Evolutionary conservation across 257 asterid species (phyloP), one percentile per base, ranked within the genome.

Genomic region (Nicotiana tomentosiformis): DNA sequence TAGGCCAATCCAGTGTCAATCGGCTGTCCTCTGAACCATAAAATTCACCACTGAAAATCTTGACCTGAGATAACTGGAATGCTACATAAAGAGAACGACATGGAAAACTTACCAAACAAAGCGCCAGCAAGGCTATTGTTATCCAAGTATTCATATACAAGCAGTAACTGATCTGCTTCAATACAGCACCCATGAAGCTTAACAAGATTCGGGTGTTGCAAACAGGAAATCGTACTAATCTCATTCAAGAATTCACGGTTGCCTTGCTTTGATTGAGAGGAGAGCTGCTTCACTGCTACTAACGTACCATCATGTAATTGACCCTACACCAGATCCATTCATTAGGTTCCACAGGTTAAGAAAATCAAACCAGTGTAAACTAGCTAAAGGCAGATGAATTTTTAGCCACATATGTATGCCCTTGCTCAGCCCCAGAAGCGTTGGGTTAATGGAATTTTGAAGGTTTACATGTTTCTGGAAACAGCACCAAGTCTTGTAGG

Each of bases 251-350:
- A 94, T 82, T 93, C 98, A 51, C 96, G 93, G 86, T 91, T 90
- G 61, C 98, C 98, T 89, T 95, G 98, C 84, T 89, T 91, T 69
- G 98, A 95, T 88, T 86, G 86, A 67, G 98, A 89, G 70, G 98
- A 95, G 82, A 95, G 94, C 85, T 93, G 96, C 90, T 95, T 95
- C 82, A 95, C 98, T 26, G 98, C 98, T 82, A 92, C 90, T 43
- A 87, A 85, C 16, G 96, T 95, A 68, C 98, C 95, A 81, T 95
- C 98, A 15, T 87, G 85, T 81, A 95, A 89, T 81, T 18, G 57
- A 81, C 98, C 98, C 98, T 95, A 87, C 82, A 78, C 82, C 18
- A 66, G 11, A 66, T 74, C 74, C 60, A 33, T 10, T 49, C 32
- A n/a, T 66, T 64, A 81, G 65, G 67, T 23, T 7, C 39, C 80